A percentile compares a stretch with the other conserved stretches of the same genome.
Evolutionary conservation across 2,329 filamentous ascomycete genomes (phyloP).

Genomic region (Coniochaeta ligniaria): DNA sequence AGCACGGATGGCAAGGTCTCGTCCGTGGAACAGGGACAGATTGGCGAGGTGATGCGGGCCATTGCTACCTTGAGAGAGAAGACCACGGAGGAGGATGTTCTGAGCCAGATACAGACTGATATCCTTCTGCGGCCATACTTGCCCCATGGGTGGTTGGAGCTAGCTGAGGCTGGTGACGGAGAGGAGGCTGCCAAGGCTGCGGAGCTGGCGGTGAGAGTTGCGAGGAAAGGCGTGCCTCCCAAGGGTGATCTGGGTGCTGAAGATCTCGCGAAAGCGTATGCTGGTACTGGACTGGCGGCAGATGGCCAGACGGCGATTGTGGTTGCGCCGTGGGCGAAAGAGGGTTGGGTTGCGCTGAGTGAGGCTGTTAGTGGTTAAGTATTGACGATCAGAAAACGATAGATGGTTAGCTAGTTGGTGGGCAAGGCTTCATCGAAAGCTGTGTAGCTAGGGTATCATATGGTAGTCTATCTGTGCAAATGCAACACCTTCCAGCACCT

Average conservation of each 20-base stretch:
- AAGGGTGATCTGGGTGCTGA: slow-evolving; percentile 58
- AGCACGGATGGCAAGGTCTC: slow-evolving; percentile 52
- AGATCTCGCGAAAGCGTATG: slow-evolving; percentile 67
- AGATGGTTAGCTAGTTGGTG: background rate
- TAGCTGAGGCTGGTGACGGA: slow-evolving; percentile 32
- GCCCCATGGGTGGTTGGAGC: slow-evolving; percentile 71
- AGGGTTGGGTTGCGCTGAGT: slow-evolving; percentile 56
- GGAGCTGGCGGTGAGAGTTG: slow-evolving; percentile 78
- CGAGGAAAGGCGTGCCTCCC: slow-evolving; percentile 66
- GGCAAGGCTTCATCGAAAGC: background rate
- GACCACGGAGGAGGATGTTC: slow-evolving; percentile 39
- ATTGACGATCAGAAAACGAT: background rate
- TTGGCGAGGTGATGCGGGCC: slow-evolving; percentile 69
- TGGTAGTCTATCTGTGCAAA: background rate
- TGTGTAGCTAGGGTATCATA: background rate
- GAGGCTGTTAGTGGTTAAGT: slow-evolving; percentile 19
- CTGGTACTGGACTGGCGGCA: slow-evolving; percentile 60
- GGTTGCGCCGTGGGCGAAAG: slow-evolving; percentile 69
- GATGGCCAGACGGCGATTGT: slow-evolving; percentile 74
- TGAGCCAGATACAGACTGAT: slow-evolving; percentile 63
- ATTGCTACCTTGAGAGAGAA: slow-evolving; percentile 55
- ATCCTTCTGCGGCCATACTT: slow-evolving; percentile 76
- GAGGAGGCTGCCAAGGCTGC: slow-evolving; percentile 41
- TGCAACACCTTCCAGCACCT: background rate
- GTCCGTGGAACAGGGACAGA: slow-evolving; percentile 55